Percentiles rank a stretch among this genome's conserved stretches.
These are phyloP conservation scores for Picochlorum sp. DNA, from an alignment of 139 green algal genomes.

Conservation along the genomic window DNA sequence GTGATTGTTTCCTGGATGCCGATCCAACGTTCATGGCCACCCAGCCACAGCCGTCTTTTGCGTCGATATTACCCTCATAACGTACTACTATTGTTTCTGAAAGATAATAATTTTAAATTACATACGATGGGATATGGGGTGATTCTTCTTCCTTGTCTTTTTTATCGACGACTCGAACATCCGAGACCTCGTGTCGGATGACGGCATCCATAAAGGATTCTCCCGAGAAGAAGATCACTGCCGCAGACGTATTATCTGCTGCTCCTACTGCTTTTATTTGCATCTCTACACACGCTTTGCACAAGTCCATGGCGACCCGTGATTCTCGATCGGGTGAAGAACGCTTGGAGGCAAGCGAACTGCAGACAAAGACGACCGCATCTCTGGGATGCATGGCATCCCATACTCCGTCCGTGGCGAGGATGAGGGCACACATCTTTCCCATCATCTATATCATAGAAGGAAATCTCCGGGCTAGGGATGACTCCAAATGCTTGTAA, in stretches of 20 bases:
- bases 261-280: slow-evolving; percentile 19
- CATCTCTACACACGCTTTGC: too few relatives aligned
- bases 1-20: too few relatives aligned
- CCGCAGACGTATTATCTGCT: slow-evolving; percentile 42
- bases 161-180: not conserved
- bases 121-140: too few relatives aligned
- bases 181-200: not conserved
- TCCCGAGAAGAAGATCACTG: slow-evolving; percentile 28
- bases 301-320: too few relatives aligned
- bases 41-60: not conserved
- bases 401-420: slow-evolving; percentile 59
- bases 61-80: too few relatives aligned
- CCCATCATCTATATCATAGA: slow-evolving; percentile 9
- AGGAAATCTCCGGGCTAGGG: slow-evolving; percentile 13
- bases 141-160: not conserved
- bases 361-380: slow-evolving; percentile 39
- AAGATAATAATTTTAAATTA: too few relatives aligned
- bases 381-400: slow-evolving; percentile 39
- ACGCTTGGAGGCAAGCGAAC: slow-evolving; percentile 12
- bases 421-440: slow-evolving; percentile 46
- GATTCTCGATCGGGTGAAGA: too few relatives aligned
- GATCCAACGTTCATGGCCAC: not conserved
- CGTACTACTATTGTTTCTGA: too few relatives aligned
- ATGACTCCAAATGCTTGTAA: slow-evolving; percentile 24
- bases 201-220: slow-evolving; percentile 9